Conservation (phyloP, 2,329 filamentous ascomycete species). For the Sclerotinia subarctica region DNA sequence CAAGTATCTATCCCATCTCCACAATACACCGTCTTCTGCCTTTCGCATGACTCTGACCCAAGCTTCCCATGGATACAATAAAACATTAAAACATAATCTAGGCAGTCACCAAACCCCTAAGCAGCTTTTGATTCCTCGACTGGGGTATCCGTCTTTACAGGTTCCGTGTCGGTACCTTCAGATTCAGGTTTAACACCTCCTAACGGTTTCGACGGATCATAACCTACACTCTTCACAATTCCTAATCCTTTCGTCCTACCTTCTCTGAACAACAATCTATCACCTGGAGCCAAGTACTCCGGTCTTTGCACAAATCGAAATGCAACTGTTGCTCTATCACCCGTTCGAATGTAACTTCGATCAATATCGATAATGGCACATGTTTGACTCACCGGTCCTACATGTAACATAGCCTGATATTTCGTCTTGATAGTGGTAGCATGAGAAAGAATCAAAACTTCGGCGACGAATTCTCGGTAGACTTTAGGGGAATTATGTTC, state of each 20-base stretch:
- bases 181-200: constrained; percentile 27
- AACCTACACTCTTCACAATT: constrained; percentile 88
- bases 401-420: constrained; percentile 97
- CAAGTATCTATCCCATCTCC: background rate
- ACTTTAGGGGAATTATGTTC: constrained; percentile 71
- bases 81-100: background rate
- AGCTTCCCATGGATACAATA: background rate
- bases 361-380: constrained; percentile 98
- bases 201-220: constrained; percentile 62
- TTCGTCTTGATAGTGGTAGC: constrained; percentile 95
- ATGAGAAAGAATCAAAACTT: constrained; percentile 92
- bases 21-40: background rate
- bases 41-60: background rate
- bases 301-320: constrained; percentile 94
- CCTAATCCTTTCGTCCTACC: constrained; percentile 92
- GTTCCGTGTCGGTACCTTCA: constrained; percentile 1
- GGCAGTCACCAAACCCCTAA: background rate
- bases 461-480: constrained; percentile 72
- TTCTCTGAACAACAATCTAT: constrained; percentile 88
- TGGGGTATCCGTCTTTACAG: background rate
- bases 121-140: background rate
- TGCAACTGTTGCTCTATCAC: constrained; percentile 88
- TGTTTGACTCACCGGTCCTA: constrained; percentile 91
- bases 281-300: constrained; percentile 85
- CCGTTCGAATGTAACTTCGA: constrained; percentile 89